Percentiles rank a stretch among this genome's conserved stretches.
Conservation (phyloP, 2,329 filamentous ascomycete species). For the Fusarium temperatum region DNA sequence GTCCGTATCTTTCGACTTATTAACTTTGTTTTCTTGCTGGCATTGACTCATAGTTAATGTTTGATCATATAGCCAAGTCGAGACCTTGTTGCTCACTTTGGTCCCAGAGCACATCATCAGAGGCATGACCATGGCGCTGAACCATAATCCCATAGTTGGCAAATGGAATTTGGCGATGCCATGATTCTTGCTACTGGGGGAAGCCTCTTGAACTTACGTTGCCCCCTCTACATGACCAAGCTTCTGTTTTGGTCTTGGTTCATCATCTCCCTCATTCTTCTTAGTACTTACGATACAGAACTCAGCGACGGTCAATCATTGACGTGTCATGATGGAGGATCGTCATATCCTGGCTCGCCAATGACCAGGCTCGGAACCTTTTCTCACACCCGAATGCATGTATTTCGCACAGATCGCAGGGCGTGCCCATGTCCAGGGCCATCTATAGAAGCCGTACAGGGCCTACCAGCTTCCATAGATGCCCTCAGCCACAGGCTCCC, state of each 20-base stretch:
- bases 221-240: not conserved
- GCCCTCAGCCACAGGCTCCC: slow-evolving; percentile 5
- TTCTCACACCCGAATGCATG: not conserved
- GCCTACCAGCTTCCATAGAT: not conserved
- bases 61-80: slow-evolving; percentile 10
- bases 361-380: not conserved
- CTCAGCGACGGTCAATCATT: not conserved
- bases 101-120: slow-evolving; percentile 36
- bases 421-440: not conserved
- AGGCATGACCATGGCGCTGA: slow-evolving; percentile 19
- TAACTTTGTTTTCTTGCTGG: not conserved
- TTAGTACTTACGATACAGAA: not conserved
- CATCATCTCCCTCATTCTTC: not conserved
- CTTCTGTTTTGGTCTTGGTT: slow-evolving; percentile 3
- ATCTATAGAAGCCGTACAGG: not conserved
- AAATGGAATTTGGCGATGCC: slow-evolving; percentile 14
- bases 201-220: not conserved
- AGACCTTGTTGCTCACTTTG: slow-evolving; percentile 30
- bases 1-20: not conserved
- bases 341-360: not conserved
- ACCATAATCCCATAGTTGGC: slow-evolving; percentile 17
- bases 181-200: not conserved
- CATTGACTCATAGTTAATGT: not conserved
- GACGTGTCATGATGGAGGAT: not conserved
- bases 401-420: not conserved